Conservation (phyloP, 345 rosid species). For the Populus nigra region DNA sequence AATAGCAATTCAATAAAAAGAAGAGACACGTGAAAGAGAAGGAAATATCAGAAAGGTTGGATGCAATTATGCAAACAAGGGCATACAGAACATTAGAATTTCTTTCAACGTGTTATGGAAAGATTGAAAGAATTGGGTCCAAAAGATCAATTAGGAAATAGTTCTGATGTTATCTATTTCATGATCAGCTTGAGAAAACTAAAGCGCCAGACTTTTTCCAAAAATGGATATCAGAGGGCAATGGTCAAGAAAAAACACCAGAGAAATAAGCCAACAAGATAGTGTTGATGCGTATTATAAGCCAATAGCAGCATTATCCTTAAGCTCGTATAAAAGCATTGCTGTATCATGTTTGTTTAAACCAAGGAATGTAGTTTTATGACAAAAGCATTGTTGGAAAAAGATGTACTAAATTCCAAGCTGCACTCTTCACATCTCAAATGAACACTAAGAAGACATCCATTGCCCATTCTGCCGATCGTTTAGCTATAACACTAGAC, state of each 20-base stretch:
- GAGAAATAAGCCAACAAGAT: not conserved
- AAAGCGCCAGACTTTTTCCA: not conserved
- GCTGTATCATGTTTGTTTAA: not conserved
- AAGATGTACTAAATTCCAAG: not conserved
- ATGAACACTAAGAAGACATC: not conserved
- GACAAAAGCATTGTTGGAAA: not conserved
- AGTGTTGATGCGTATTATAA: not conserved
- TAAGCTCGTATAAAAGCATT: not conserved
- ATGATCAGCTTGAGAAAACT: not conserved
- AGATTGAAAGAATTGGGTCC: not conserved
- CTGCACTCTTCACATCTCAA: not conserved
- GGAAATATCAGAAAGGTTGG: not conserved
- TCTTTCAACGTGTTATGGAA: not conserved
- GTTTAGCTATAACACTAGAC: not conserved
- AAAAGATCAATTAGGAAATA: not conserved
- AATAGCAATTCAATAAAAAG: constrained; percentile 1
- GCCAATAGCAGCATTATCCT: not conserved
- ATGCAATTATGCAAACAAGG: not conserved
- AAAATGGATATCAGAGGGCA: not conserved
- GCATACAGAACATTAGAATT: not conserved
- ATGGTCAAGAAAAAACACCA: not conserved
- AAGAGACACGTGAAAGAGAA: no score
- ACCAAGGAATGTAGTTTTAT: not conserved
- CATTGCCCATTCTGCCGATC: no score
- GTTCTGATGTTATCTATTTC: not conserved